Evolutionary conservation across 2,329 filamentous ascomycete genomes (phyloP).

Genomic region (Chaetomiaceae sp.): DNA sequence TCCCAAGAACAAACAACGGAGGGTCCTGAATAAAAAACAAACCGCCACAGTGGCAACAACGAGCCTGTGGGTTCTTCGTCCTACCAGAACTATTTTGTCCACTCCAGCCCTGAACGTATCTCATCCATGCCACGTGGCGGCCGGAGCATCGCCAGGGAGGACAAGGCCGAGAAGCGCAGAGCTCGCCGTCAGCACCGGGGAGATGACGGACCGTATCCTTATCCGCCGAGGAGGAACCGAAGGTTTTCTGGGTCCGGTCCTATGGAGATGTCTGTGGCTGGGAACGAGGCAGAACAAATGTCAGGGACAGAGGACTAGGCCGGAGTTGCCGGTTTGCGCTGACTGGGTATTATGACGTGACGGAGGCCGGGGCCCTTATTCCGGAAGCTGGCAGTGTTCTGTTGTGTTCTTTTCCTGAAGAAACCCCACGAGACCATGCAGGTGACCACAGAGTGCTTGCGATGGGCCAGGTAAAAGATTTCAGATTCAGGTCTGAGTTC

Average conservation of each 20-base stretch:
- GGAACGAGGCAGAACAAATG: not conserved
- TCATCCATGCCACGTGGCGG: not conserved
- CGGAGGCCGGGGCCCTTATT: no score
- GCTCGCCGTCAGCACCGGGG: not conserved
- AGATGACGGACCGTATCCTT: constrained; percentile 1
- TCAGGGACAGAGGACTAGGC: not conserved
- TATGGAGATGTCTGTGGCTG: not conserved
- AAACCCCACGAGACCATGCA: no score
- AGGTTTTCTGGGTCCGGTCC: not conserved
- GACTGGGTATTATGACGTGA: no score
- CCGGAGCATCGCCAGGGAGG: not conserved
- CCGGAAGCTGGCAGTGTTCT: no score
- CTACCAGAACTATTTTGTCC: not conserved
- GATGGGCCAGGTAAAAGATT: no score
- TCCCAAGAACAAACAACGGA: no score
- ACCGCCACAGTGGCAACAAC: not conserved
- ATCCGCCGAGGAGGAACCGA: constrained; percentile 3
- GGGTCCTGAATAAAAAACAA: not conserved
- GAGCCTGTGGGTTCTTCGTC: no score
- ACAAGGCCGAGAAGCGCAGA: not conserved
- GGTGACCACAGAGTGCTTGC: no score
- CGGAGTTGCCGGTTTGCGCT: no score
- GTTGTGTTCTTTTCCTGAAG: no score
- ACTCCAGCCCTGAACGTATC: not conserved
- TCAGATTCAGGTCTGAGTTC: no score